Percentiles rank a stretch among this genome's conserved stretches.
These are phyloP conservation scores for Populus euphratica DNA, from an alignment of 345 rosid species.

Conservation along the genomic window DNA sequence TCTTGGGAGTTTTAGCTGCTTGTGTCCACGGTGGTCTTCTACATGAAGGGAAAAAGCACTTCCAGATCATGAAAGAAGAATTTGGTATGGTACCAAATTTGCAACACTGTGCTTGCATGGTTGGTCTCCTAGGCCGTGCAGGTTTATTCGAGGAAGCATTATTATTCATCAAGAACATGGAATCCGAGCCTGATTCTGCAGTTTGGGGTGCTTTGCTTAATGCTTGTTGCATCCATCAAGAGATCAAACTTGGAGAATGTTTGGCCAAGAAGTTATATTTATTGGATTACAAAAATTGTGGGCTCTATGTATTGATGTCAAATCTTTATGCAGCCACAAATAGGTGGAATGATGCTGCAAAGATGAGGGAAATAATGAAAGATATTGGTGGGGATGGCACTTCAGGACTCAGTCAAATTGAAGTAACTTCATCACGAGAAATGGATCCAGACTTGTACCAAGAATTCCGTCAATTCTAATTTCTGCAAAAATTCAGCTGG, in stretches of 20 bases:
- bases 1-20: constrained; percentile 69
- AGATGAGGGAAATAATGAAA: constrained; percentile 72
- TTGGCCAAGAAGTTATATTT: constrained; percentile 67
- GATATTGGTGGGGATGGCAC: constrained; percentile 69
- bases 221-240: constrained; percentile 61
- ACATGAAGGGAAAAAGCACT: constrained; percentile 59
- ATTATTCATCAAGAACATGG: constrained; percentile 43
- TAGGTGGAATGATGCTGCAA: constrained; percentile 72
- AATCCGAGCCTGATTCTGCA: constrained; percentile 59
- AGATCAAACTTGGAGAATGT: constrained; percentile 68
- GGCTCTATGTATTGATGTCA: constrained; percentile 79
- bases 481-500: no score
- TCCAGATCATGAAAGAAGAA: constrained; percentile 52
- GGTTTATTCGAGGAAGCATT: constrained; percentile 63
- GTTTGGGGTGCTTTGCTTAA: constrained; percentile 80
- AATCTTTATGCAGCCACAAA: constrained; percentile 69
- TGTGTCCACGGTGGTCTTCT: constrained; percentile 65
- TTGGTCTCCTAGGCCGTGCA: constrained; percentile 61
- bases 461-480: neutral
- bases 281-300: constrained; percentile 62
- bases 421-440: constrained; percentile 19
- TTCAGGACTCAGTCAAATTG: constrained; percentile 59
- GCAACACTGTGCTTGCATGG: constrained; percentile 74
- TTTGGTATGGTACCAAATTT: constrained; percentile 48
- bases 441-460: neutral